Evolutionary conservation across 371 early-diverging fungal genomes (phyloP), one percentile per base, ranked within the genome.

Genomic region (Blakeslea trispora): DNA sequence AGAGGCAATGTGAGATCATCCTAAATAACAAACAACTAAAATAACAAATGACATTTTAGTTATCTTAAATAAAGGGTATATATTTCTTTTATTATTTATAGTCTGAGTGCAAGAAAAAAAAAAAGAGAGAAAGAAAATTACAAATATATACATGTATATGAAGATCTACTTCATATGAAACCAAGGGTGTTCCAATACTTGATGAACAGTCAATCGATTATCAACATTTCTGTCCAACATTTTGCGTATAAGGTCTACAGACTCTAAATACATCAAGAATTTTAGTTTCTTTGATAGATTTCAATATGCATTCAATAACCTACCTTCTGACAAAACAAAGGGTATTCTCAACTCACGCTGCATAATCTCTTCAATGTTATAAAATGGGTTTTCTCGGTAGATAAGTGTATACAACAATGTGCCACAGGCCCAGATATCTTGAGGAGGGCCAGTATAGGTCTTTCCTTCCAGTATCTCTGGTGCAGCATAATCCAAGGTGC

Each of bases 341-440:
- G 52, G 61, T 24, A 58, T 48, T 50, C 59, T 82, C 44, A 54
- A 19, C 47, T 61, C 55, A 15, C 47, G 50, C 21, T 64, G 53
- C 60, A 53, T 48, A 3, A 59, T 59, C 47, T 59, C 63, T 22
- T 63, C 63, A 23, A 63, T 56, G 42, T 63, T 63, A 32, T 63
- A 63, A 43, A 63, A 63, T 0, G 63, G 63, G 37, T 53, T 60
- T 55, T 66, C 51, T 46, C 28, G 79, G 51, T 81, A 86, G 23
- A 88, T 74, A 57, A 92, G 72, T 4, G 90, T 90, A 65, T 88
- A 92, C 24, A 93, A 61, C 23, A 92, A 71, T 39, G 91, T 79
- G 0, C 91, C 92, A 15, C 90, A 68, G 6, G 91, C 85, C 90
- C 92, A 93, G 39, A 88, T 81, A 66, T 93, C 93, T 57, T 88